Evolutionary conservation across 208 protist genomes (phyloP).

Genomic region (Naegleria lovaniensis): DNA sequence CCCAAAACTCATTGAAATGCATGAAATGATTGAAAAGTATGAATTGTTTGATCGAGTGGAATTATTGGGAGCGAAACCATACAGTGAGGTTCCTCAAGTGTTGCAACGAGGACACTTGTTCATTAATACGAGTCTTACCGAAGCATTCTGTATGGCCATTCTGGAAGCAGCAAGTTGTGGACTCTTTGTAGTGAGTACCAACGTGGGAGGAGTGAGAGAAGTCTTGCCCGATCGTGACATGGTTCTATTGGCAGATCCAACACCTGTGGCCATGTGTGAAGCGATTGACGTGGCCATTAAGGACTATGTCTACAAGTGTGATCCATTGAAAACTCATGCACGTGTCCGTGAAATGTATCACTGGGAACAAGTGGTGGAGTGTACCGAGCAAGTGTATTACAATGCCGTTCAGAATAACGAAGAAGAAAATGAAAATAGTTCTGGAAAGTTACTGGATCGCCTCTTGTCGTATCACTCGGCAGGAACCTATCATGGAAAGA

Average conservation of each 20-base stretch:
- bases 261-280: slow-evolving; percentile 46
- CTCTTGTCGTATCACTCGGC: neutral
- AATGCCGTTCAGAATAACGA: slow-evolving; percentile 47
- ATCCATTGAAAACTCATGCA: slow-evolving; percentile 72
- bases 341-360: slow-evolving; percentile 82
- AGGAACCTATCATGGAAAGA: neutral
- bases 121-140: slow-evolving; percentile 94
- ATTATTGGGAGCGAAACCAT: slow-evolving; percentile 84
- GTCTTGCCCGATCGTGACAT: slow-evolving; percentile 90
- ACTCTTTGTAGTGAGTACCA: slow-evolving; percentile 85
- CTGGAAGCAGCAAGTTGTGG: slow-evolving; percentile 91
- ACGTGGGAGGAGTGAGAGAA: slow-evolving; percentile 93
- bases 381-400: slow-evolving; percentile 88
- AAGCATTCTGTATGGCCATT: slow-evolving; percentile 98
- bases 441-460: neutral
- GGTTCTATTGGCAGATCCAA: slow-evolving; percentile 55
- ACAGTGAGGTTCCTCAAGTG: slow-evolving; percentile 75
- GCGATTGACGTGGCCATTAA: slow-evolving; percentile 64
- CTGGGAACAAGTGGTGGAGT: slow-evolving; percentile 83
- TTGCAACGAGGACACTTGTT: slow-evolving; percentile 93
- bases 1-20: slow-evolving; percentile 80
- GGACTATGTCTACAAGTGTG: slow-evolving; percentile 58
- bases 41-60: slow-evolving; percentile 89
- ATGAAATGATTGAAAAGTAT: slow-evolving; percentile 94
- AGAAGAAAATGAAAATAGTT: too few relatives aligned